Percentiles rank a stretch among this genome's conserved stretches.
phyloP scores from a whole-genome alignment of 148 eudicot species.

The Arctostaphylos glauca region DNA sequence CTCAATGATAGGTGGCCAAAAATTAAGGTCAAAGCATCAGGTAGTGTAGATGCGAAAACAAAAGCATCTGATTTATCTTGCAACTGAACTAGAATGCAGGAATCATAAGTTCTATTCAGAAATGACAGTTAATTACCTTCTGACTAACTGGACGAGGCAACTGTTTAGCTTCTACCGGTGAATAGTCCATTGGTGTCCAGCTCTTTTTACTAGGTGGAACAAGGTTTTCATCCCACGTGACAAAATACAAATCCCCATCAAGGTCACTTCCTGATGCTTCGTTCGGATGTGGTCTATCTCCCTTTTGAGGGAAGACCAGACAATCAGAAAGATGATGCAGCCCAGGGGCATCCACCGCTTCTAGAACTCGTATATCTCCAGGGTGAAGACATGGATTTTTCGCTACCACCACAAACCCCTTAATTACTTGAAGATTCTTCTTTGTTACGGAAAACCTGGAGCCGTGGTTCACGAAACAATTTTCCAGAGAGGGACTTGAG shows the following conservation, averaged over 20 bases:
- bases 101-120: not conserved
- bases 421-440: constrained; percentile 45
- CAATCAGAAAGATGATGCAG: constrained; percentile 79
- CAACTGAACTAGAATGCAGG: not conserved
- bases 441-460: constrained; percentile 46
- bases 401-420: constrained; percentile 67
- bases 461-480: constrained; percentile 70
- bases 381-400: constrained; percentile 98
- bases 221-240: constrained; percentile 78
- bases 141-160: constrained; percentile 46
- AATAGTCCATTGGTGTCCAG: constrained; percentile 80
- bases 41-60: not conserved
- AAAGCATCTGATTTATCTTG: not conserved
- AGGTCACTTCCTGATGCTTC: constrained; percentile 97
- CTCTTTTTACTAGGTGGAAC: constrained; percentile 82
- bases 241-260: constrained; percentile 91
- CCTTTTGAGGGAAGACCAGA: constrained; percentile 83
- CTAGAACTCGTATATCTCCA: constrained; percentile 76
- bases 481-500: constrained; percentile 62
- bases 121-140: constrained; percentile 38
- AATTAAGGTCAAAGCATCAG: not conserved
- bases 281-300: constrained; percentile 81
- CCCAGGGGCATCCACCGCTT: constrained; percentile 72
- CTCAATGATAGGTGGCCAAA: not conserved
- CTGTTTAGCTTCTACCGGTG: constrained; percentile 45